Conservation (phyloP, 2,329 filamentous ascomycete genomes). For the Phaeoacremonium minimum region DNA sequence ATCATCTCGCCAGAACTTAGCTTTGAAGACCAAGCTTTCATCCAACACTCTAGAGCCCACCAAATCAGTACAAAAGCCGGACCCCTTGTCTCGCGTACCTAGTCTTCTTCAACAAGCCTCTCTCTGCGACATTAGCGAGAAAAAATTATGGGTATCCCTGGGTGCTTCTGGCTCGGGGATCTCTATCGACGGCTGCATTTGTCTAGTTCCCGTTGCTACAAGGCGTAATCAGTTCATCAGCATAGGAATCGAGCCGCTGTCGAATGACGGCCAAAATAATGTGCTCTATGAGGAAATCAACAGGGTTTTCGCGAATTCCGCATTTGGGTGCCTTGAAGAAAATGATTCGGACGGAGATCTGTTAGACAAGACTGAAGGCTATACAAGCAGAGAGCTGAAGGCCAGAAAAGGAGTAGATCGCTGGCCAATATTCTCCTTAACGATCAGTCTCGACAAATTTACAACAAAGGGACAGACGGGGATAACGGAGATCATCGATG, state of each 20-base stretch:
- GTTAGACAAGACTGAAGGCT: constrained; percentile 37
- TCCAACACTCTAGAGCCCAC: too few relatives aligned
- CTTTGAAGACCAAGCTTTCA: constrained; percentile 25
- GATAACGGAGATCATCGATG: constrained; percentile 39
- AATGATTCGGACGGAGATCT: constrained; percentile 28
- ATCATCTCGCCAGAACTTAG: constrained; percentile 26
- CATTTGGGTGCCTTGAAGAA: constrained; percentile 62
- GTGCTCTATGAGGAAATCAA: constrained; percentile 77
- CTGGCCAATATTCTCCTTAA: constrained; percentile 88
- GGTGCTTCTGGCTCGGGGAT: constrained; percentile 61
- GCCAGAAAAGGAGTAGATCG: constrained; percentile 66
- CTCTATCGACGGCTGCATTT: constrained; percentile 67
- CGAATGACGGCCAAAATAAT: constrained; percentile 50
- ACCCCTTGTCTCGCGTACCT: constrained; percentile 29
- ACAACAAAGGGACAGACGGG: constrained; percentile 14
- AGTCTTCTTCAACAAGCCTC: constrained; percentile 62
- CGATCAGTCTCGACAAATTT: constrained; percentile 43
- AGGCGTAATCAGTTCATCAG: constrained; percentile 78
- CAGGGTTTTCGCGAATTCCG: constrained; percentile 67
- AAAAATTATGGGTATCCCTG: constrained; percentile 63
- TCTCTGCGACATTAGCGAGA: constrained; percentile 49
- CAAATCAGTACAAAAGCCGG: too few relatives aligned
- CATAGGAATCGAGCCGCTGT: constrained; percentile 66
- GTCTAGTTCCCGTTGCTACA: constrained; percentile 62
- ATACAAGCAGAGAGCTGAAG: constrained; percentile 47